phyloP scores from a whole-genome alignment of 495 filamentous ascomycete genomes.

The Acidomyces sp. region DNA sequence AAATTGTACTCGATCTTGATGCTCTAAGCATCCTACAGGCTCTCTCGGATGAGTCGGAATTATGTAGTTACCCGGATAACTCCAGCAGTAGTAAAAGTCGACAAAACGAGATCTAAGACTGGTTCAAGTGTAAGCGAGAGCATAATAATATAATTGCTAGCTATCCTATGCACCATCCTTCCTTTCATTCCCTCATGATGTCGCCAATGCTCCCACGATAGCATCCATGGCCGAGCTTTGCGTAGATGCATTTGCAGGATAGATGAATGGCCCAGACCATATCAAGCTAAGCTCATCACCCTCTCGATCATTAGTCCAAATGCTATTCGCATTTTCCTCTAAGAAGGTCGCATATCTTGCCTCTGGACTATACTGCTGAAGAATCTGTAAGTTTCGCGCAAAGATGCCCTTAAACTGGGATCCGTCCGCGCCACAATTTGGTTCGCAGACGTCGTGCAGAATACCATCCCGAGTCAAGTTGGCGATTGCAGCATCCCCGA shows the following conservation, averaged over 20 bases:
- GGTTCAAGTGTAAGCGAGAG: too few species aligned
- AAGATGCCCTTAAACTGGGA: conserved; percentile 71
- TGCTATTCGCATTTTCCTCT: conserved; percentile 48
- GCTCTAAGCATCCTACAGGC: too few species aligned
- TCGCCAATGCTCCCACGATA: conserved; percentile 50
- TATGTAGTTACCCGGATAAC: too few species aligned
- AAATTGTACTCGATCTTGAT: too few species aligned
- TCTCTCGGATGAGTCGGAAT: too few species aligned
- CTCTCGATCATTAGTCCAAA: conserved; percentile 50
- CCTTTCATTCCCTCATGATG: conserved; percentile 14
- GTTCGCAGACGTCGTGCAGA: conserved; percentile 55
- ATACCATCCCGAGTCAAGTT: conserved; percentile 46
- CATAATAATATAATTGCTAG: background rate
- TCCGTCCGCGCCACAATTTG: conserved; percentile 48
- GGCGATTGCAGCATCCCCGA: conserved; percentile 53
- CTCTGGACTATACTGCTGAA: conserved; percentile 43
- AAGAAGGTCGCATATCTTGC: conserved; percentile 44
- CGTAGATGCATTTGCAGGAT: conserved; percentile 40
- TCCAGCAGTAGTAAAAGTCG: too few species aligned
- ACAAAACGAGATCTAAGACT: too few species aligned
- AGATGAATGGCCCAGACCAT: conserved; percentile 46
- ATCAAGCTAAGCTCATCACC: conserved; percentile 37
- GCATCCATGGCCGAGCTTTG: conserved; percentile 59
- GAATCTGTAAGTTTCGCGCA: conserved; percentile 50
- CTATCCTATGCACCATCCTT: background rate